A percentile compares a stretch with the other conserved stretches of the same genome.
Evolutionary conservation across 441 rosid genomes (phyloP).

Genomic region (Mallotus repandus): DNA sequence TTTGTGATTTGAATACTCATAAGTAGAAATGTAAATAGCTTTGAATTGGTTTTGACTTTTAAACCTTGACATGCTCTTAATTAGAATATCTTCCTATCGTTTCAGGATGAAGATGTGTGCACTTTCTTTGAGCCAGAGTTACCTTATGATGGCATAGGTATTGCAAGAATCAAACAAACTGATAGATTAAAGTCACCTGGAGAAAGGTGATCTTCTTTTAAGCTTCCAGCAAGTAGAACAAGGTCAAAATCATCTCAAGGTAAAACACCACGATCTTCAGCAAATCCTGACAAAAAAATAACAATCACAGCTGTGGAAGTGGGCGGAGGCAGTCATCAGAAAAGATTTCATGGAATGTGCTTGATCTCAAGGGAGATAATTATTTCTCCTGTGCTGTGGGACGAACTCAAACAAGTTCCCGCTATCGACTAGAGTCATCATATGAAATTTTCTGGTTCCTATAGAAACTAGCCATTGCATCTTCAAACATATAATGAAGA

Average conservation of each 20-base stretch:
- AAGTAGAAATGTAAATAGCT: no score
- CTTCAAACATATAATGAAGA: conserved; percentile 14
- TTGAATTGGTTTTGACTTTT: no score
- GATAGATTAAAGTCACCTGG: conserved; percentile 54
- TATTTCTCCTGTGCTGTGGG: conserved; percentile 98
- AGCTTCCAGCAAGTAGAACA: conserved; percentile 54
- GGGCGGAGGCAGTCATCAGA: conserved; percentile 56
- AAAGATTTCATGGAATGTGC: conserved; percentile 90
- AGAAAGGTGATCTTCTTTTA: conserved; percentile 54
- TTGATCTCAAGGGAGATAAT: conserved; percentile 94
- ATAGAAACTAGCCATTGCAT: conserved; percentile 51
- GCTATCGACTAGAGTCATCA: conserved; percentile 70
- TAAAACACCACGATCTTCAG: conserved; percentile 49
- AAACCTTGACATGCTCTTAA: no score
- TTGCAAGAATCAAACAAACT: conserved; percentile 51
- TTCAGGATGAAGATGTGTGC: conserved; percentile 95
- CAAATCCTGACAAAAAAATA: conserved; percentile 49
- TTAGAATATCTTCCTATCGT: not conserved
- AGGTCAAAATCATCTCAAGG: conserved; percentile 55
- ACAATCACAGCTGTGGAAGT: conserved; percentile 45
- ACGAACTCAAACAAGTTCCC: conserved; percentile 75
- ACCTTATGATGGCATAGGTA: conserved; percentile 55
- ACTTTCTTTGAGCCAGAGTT: conserved; percentile 95
- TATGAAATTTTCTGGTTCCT: conserved; percentile 81
- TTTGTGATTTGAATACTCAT: not conserved